Percentiles rank a stretch among this genome's conserved stretches.
Evolutionary conservation across 2,329 filamentous ascomycete genomes (phyloP).

Genomic region (Ophiocordyceps camponoti-saundersi): DNA sequence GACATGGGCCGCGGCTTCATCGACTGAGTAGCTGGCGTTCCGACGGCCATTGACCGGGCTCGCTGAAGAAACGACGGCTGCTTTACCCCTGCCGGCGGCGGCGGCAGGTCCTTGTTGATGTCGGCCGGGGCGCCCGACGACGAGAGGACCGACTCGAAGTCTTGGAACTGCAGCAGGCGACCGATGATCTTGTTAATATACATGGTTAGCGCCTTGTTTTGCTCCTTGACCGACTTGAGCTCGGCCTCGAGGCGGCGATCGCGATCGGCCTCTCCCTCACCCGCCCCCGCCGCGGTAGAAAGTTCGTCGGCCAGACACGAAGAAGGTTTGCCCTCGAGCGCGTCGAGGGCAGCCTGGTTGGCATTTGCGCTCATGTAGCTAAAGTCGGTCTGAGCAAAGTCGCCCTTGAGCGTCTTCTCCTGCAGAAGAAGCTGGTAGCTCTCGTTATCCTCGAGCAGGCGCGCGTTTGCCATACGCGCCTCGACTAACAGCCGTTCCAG

Average conservation of each 20-base stretch:
- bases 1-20: constrained; percentile 39
- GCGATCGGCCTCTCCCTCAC: constrained; percentile 30
- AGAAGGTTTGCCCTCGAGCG: constrained; percentile 37
- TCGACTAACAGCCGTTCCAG: constrained; percentile 85
- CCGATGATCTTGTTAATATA: constrained; percentile 99
- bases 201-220: constrained; percentile 91
- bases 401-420: constrained; percentile 88
- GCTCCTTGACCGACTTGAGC: constrained; percentile 64
- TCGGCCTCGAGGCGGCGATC: constrained; percentile 62
- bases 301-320: constrained; percentile 78
- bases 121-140: constrained; percentile 44
- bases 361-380: constrained; percentile 44
- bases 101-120: constrained; percentile 71
- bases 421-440: constrained; percentile 90
- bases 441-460: constrained; percentile 96
- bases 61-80: constrained; percentile 38
- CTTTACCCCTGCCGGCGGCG: constrained; percentile 34
- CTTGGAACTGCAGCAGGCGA: constrained; percentile 79
- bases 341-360: constrained; percentile 47
- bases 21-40: constrained; percentile 27
- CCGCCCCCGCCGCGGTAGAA: constrained; percentile 43
- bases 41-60: constrained; percentile 41
- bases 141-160: constrained; percentile 86
- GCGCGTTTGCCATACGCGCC: constrained; percentile 85
- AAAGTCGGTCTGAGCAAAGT: constrained; percentile 72